Evolutionary conservation across 495 filamentous ascomycete genomes (phyloP), one percentile per base, ranked within the genome.

Genomic region (Penicillium goetzii): DNA sequence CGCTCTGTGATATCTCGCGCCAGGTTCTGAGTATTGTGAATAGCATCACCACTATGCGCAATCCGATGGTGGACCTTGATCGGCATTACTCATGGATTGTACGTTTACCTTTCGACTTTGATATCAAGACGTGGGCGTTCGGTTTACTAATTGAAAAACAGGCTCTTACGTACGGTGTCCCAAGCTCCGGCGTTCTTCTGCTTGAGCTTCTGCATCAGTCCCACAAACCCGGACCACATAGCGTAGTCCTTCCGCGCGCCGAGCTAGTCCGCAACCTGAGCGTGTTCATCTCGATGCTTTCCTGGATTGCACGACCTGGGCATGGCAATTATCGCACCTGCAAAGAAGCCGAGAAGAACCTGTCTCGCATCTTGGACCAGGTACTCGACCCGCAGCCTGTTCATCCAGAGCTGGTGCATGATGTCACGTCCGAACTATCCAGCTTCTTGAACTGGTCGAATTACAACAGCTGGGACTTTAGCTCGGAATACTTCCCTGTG

Each of bases 191-290:
- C 9, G 83, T 88, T 52, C 80, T 89, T 19, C 82, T 84, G 26
- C 77, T 89, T 49, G 88, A 90, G 65, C 80, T 90, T 14, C 73
- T 88, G 8, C 84, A 80, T 51, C 85, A 88, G 60, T 82, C 82
- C 14, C 81, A 84, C 60, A 70, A 74, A 4, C 70, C 76, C 0
- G 66, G 72, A 4, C 67, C 77, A 47, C 65, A 75, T 53, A 52
- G 65, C 26, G 61, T 77, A 33, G 59, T 76, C 58, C 71, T 85
- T 4, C 85, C 86, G 0, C 81, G 86, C 17, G 85, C 87, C 1
- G 83, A 86, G 63, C 77, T 85, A 11, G 85, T 89, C 36, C 87
- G 88, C 47, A 86, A 88, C 58, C 76, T 89, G 8, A 88, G 85
- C 59, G 80, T 88, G 15, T 85, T 90, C 49, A 78, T 88, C 19